A percentile compares a stretch with the other conserved stretches of the same genome.
Evolutionary conservation across 208 protist species (phyloP).

Genomic region (Wallacemonas sp.): DNA sequence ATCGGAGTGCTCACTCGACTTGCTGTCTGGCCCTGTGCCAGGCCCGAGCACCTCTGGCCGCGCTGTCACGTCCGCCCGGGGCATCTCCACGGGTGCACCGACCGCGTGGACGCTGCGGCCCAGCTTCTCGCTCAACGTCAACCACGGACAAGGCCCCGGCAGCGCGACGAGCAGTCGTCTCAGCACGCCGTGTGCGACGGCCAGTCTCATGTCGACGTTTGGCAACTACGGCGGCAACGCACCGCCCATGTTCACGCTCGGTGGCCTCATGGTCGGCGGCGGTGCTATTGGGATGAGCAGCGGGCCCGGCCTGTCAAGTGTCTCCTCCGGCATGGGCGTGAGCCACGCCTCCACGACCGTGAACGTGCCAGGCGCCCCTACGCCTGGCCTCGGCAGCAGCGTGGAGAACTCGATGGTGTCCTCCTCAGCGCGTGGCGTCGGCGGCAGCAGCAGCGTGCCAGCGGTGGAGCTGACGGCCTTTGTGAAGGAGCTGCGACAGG

Average conservation of each 20-base stretch:
- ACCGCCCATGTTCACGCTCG: slow-evolving; percentile 2
- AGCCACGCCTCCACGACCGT: slow-evolving; percentile 13
- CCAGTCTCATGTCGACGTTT: slow-evolving; percentile 12
- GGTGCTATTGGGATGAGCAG: background rate
- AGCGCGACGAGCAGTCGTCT: slow-evolving; percentile 3
- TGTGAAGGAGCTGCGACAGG: slow-evolving; percentile 61
- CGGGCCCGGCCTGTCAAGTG: background rate
- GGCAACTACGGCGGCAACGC: background rate
- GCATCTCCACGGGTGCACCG: background rate
- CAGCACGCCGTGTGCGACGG: slow-evolving; percentile 7
- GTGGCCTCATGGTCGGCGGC: background rate
- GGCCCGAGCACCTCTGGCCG: background rate
- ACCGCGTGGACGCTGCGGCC: background rate
- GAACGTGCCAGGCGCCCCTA: background rate
- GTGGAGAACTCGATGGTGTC: slow-evolving; percentile 4
- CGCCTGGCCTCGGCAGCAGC: background rate
- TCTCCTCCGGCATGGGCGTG: background rate
- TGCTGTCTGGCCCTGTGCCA: background rate
- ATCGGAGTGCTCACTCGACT: slow-evolving; percentile 8
- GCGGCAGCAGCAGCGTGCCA: slow-evolving; percentile 15
- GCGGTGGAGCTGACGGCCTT: slow-evolving; percentile 37
- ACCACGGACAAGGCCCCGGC: background rate
- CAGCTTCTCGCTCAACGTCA: background rate
- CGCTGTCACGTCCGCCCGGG: slow-evolving; percentile 4
- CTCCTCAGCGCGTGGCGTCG: too few species aligned